Conservation (phyloP, 192 early-diverging fungal species). For the Anaeromyces robustus region DNA sequence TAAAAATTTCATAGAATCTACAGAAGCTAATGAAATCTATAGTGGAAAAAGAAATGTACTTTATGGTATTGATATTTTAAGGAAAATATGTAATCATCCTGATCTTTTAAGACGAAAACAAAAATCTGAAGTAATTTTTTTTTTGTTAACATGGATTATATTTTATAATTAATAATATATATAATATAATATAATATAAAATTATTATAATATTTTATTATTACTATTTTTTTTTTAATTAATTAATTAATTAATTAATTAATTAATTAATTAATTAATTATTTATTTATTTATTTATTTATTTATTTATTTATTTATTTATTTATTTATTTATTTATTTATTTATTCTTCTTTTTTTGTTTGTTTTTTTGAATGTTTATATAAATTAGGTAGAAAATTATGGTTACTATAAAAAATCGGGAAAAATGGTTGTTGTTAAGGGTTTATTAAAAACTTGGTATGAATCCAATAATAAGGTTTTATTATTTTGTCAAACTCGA, state of each 20-base stretch:
- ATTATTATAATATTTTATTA: too few relatives aligned
- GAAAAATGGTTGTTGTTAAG: conserved; percentile 82
- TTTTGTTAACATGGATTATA: too few relatives aligned
- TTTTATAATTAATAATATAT: neutral
- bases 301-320: too few relatives aligned
- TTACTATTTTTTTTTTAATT: too few relatives aligned
- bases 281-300: too few relatives aligned
- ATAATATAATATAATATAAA: neutral
- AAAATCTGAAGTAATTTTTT: conserved; percentile 7
- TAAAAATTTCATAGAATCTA: conserved; percentile 48
- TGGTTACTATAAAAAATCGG: conserved; percentile 46
- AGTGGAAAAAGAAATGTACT: conserved; percentile 65
- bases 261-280: too few relatives aligned
- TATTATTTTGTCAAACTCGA: conserved; percentile 88
- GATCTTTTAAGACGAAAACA: conserved; percentile 41
- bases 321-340: too few relatives aligned
- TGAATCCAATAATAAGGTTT: conserved; percentile 58
- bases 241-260: too few relatives aligned
- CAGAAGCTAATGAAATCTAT: conserved; percentile 61
- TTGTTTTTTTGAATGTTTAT: too few relatives aligned
- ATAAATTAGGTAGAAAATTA: conserved; percentile 31
- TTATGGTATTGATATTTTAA: conserved; percentile 75
- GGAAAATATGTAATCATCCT: conserved; percentile 97
- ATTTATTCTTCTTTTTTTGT: too few relatives aligned
- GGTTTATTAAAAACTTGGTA: conserved; percentile 77